Percentiles rank a stretch among this genome's conserved stretches.
Evolutionary conservation across 2,329 filamentous ascomycete genomes (phyloP).

Genomic region (Botrytis sinoallii): DNA sequence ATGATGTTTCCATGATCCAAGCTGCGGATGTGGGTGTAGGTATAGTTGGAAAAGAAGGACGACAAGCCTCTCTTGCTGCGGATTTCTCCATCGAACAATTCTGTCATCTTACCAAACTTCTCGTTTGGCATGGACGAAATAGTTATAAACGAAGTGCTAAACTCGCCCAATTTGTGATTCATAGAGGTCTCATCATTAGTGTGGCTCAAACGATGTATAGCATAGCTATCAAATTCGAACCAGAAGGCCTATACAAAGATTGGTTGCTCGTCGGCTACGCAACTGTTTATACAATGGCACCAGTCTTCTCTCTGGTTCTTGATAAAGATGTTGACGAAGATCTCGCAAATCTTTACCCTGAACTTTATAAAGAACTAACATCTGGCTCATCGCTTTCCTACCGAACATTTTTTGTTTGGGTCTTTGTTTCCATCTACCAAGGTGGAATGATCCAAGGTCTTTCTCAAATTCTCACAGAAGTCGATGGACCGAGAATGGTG

Average conservation of each 20-base stretch:
- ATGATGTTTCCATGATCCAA: slow-evolving; percentile 99
- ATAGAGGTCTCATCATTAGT: slow-evolving; percentile 89
- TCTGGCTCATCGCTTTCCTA: slow-evolving; percentile 83
- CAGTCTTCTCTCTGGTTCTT: slow-evolving; percentile 88
- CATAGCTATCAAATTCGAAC: slow-evolving; percentile 88
- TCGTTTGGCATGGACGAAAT: slow-evolving; percentile 99
- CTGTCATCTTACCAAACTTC: slow-evolving; percentile 86
- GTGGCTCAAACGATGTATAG: slow-evolving; percentile 98
- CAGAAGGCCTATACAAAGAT: slow-evolving; percentile 90
- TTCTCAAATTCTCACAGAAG: slow-evolving; percentile 79
- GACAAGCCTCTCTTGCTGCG: slow-evolving; percentile 89
- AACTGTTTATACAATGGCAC: slow-evolving; percentile 89
- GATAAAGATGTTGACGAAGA: slow-evolving; percentile 95
- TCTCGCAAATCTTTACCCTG: slow-evolving; percentile 90
- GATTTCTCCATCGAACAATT: slow-evolving; percentile 98
- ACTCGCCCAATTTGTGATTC: slow-evolving; percentile 96
- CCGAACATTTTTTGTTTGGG: slow-evolving; percentile 95
- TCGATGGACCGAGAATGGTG: slow-evolving; percentile 74
- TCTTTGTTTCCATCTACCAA: slow-evolving; percentile 91
- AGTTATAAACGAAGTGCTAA: slow-evolving; percentile 96
- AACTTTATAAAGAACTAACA: slow-evolving; percentile 97
- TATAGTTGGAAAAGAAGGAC: slow-evolving; percentile 96
- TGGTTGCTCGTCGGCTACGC: slow-evolving; percentile 97
- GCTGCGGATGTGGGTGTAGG: slow-evolving; percentile 96
- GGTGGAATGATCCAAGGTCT: slow-evolving; percentile 94